Evolutionary conservation across 768 basidiomycete genomes (phyloP), one percentile per base, ranked within the genome.

Genomic region (Leccinum subgranulosum): DNA sequence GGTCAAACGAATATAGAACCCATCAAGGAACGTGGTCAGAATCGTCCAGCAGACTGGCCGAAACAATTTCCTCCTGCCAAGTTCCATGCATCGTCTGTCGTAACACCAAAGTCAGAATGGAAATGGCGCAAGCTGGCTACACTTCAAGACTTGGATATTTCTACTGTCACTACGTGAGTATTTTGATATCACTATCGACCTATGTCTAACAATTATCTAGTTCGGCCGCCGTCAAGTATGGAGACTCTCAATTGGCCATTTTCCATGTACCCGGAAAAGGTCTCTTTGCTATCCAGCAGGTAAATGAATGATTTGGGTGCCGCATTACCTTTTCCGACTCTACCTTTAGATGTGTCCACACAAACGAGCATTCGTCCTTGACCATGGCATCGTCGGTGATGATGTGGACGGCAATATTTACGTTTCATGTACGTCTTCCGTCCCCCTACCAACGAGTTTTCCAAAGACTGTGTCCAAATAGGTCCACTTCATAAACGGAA

Each of bases 401-500:
- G 84, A 84, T 51, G 68, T 77, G 19, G 70, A 79, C 5, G 85
- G 84, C 11, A 75, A 79, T 11, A 73, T 82, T 11, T 81, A 78
- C 57, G 75, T 78, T 52, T 81, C 79, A 5, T 75, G 83, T 83
- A 58, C 61, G 81, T 69, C 27, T 51, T 41, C 15, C 31, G 29
- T 53, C 17, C 8, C 17, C 8, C 3, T 27, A 51, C 17, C 25
- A 14, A 47, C 6, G 29, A 34, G n/a, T 9, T 9, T 9, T 2
- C 36, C 4, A 39, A 39, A n/a, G 36, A 36, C 34, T 36, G 34
- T 39, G 3, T 49, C n/a, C 9, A 25, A 56, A 50, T 69, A 66
- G 80, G 84, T 62, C 86, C 86, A 1, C 75, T 87, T 49, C 86
- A 87, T 72, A 88, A 87, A 69, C 75, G 83, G 21, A 87, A 87